Evolutionary conservation across 495 filamentous ascomycete species (phyloP).

Genomic region (Lasiosphaeria hispida): DNA sequence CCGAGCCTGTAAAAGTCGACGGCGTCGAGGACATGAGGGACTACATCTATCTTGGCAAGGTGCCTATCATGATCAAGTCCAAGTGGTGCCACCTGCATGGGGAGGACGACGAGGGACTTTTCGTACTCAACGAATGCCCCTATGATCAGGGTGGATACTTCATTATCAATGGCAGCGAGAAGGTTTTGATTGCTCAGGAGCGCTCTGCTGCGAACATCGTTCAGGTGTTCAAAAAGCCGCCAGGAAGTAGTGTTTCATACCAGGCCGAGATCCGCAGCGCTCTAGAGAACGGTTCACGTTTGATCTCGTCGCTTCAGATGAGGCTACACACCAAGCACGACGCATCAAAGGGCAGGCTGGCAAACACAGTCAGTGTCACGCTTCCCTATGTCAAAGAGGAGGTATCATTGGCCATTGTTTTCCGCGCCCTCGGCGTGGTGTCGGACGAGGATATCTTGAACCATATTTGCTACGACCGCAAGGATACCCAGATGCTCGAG

Average conservation of each 20-base stretch:
- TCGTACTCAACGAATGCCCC: constrained; percentile 88
- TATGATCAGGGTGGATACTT: constrained; percentile 99
- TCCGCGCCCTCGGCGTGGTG: constrained; percentile 91
- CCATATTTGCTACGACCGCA: constrained; percentile 93
- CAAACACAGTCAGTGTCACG: constrained; percentile 82
- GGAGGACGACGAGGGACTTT: constrained; percentile 75
- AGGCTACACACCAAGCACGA: constrained; percentile 86
- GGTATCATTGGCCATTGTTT: constrained; percentile 89
- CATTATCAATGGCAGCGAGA: constrained; percentile 99
- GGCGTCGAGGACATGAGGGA: constrained; percentile 44
- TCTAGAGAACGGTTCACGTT: constrained; percentile 88
- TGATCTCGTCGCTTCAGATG: constrained; percentile 86
- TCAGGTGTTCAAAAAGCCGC: constrained; percentile 96
- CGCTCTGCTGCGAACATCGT: constrained; percentile 97
- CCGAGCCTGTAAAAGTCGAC: constrained; percentile 40
- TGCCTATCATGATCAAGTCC: constrained; percentile 97
- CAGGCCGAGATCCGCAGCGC: constrained; percentile 95
- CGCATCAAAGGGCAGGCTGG: constrained; percentile 69
- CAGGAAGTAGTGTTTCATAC: constrained; percentile 81
- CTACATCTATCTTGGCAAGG: constrained; percentile 80
- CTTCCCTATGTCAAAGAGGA: constrained; percentile 92
- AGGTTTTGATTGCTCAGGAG: constrained; percentile 97
- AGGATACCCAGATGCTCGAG: constrained; percentile 95
- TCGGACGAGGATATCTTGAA: constrained; percentile 98
- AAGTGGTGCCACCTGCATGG: constrained; percentile 86